Base-by-base conservation (phyloP, 1,284 basidiomycete species). In the Malassezia vespertilionis region DNA sequence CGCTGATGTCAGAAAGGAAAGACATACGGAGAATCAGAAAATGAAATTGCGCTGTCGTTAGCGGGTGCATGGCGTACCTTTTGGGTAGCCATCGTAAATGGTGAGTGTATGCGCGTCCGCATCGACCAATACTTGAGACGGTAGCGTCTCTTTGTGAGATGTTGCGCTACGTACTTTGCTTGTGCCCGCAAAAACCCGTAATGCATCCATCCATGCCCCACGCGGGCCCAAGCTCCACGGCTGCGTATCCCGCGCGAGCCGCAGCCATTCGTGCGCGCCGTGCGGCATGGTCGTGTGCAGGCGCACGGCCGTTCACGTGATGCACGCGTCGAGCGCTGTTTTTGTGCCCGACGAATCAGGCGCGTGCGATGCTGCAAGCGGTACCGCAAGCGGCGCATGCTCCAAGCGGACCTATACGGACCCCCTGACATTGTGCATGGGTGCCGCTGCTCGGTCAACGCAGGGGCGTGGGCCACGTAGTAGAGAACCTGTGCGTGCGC, bases 21-120 rank as follows among this genome's bases (percentile, higher is more conserved):
- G n/a, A 15, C 31, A 11, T 15, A 37, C 18, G 34, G 3, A 46
- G 26, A 34, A 35, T 40, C 9, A 24, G 42, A 31, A 27, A 39
- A 23, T 40, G 18, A 15, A 35, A 42, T 17, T 43, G 45, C 6
- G 46, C 36, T 34, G 43, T 47, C 24, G 40, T 31, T 14, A 8
- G 10, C 35, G 33, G 18, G 7, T 34, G 9, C 33, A 10, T 15
- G 9, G 12, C 18, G 23, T 26, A 41, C 27, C 21, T 24, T 95
- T 95, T 6, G 85, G 85, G 67, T 77, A 93, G 15, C 76, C 78
- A 73, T 95, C 89, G 64, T 82, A 86, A 42, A 95, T 77, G 3
- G 83, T 83, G 32, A 89, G 60, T 1, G 81, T 79, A 40, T 74
- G 74, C 2, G 75, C 71, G 10, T 78, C 79, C 7, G 30, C 5